Conservation (phyloP, 2,329 filamentous ascomycete species). For the Colletotrichum cereale region DNA sequence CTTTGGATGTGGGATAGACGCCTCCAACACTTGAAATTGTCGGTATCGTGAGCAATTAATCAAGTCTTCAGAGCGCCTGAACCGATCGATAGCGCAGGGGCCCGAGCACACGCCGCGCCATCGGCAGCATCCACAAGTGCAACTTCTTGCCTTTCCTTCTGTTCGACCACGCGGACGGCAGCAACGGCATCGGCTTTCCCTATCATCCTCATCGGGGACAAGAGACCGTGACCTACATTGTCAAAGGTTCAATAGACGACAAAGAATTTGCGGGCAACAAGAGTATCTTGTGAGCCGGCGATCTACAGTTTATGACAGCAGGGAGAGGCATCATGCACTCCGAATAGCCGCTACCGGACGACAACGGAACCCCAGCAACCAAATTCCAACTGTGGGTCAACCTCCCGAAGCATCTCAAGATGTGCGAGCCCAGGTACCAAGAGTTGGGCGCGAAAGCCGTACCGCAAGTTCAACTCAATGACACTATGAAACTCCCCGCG, state of each 20-base stretch:
- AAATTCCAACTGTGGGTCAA: constrained; percentile 98
- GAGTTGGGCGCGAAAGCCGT: constrained; percentile 86
- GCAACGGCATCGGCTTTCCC: constrained; percentile 86
- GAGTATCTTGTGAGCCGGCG: constrained; percentile 87
- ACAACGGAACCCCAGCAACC: constrained; percentile 81
- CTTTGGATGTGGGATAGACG: too few relatives aligned
- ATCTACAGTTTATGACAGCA: constrained; percentile 98
- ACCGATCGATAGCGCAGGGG: constrained; percentile 89
- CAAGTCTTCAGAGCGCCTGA: constrained; percentile 88
- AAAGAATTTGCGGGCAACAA: constrained; percentile 91
- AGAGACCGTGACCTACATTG: constrained; percentile 89
- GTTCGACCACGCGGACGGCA: constrained; percentile 91
- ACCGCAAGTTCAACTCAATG: constrained; percentile 76
- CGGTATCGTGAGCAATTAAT: constrained; percentile 79
- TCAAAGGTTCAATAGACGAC: constrained; percentile 86
- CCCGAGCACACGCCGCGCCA: constrained; percentile 86
- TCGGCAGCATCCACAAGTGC: constrained; percentile 84
- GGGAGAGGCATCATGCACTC: constrained; percentile 93
- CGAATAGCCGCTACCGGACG: constrained; percentile 89
- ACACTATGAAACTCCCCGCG: too few relatives aligned
- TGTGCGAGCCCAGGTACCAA: constrained; percentile 91
- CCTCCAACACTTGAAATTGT: constrained; percentile 58
- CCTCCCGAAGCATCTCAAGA: constrained; percentile 83
- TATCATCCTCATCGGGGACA: constrained; percentile 89
- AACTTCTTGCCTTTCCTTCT: constrained; percentile 95